Evolutionary conservation across 2,329 filamentous ascomycete species (phyloP).

Genomic region (Aspergillus sp.): DNA sequence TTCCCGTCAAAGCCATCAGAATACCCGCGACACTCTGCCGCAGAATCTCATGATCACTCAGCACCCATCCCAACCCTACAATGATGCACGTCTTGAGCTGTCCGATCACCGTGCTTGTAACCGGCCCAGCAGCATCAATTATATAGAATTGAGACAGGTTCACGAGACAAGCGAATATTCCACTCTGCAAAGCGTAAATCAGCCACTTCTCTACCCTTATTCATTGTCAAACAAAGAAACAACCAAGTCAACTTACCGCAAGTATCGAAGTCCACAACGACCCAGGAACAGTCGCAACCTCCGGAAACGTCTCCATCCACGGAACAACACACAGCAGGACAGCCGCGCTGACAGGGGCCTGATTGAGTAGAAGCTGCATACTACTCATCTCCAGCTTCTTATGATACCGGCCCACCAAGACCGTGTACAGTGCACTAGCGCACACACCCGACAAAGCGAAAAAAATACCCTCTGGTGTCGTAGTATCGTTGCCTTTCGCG

Average conservation of each 20-base stretch:
- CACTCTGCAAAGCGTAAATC: conserved; percentile 15
- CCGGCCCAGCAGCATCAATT: conserved; percentile 52
- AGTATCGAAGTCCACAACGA: conserved; percentile 23
- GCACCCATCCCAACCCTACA: conserved; percentile 62
- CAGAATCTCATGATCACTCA: conserved; percentile 16
- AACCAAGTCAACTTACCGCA: conserved; percentile 5
- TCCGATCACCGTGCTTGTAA: conserved; percentile 67
- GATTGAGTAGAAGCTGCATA: conserved; percentile 27
- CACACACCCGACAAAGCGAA: conserved; percentile 24
- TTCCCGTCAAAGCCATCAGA: conserved; percentile 23
- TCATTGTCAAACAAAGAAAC: not conserved
- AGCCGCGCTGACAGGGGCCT: conserved; percentile 22
- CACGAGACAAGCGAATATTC: conserved; percentile 25
- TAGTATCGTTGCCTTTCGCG: conserved; percentile 14
- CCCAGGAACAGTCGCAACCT: conserved; percentile 15
- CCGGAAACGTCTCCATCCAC: conserved; percentile 19
- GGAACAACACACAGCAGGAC: conserved; percentile 22
- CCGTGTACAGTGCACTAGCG: conserved; percentile 25
- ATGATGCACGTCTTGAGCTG: conserved; percentile 68
- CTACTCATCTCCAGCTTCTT: conserved; percentile 23
- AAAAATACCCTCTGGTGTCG: conserved; percentile 18
- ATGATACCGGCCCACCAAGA: conserved; percentile 24
- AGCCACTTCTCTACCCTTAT: too few species aligned
- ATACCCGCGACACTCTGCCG: conserved; percentile 21
- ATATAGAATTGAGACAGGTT: conserved; percentile 29